phyloP scores from a whole-genome alignment of 2,329 filamentous ascomycete genomes.

The Phyllosticta paracitricarpa region DNA sequence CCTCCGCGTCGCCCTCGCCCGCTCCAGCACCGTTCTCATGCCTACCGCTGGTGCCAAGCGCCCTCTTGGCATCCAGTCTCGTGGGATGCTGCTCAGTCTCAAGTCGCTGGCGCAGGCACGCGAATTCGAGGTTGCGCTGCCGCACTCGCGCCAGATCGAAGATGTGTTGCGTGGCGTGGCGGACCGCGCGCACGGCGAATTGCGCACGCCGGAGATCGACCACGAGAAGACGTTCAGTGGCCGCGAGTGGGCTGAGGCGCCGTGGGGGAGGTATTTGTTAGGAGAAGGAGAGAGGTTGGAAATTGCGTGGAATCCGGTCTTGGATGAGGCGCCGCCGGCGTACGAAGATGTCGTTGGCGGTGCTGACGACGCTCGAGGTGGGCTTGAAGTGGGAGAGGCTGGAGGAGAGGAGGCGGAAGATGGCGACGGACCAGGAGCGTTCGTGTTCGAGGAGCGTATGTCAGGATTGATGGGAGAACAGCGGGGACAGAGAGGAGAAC shows the following conservation, averaged over 20 bases:
- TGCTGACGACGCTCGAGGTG: neutral
- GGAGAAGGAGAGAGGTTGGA: neutral
- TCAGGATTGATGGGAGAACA: neutral
- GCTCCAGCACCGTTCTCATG: neutral
- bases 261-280: neutral
- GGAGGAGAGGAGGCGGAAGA: neutral
- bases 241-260: neutral
- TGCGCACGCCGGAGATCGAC: neutral
- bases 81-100: neutral
- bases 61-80: neutral
- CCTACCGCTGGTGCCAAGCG: neutral
- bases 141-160: neutral
- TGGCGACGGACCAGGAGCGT: neutral
- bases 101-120: neutral
- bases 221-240: neutral
- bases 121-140: neutral
- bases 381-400: neutral
- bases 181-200: neutral
- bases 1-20: neutral
- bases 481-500: neutral
- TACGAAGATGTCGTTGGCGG: neutral
- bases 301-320: neutral
- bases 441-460: neutral
- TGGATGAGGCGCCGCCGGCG: neutral
- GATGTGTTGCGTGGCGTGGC: neutral